These are phyloP conservation scores for Fusarium floridanum DNA, from an alignment of 2,329 filamentous ascomycete species.

Conservation along the genomic window DNA sequence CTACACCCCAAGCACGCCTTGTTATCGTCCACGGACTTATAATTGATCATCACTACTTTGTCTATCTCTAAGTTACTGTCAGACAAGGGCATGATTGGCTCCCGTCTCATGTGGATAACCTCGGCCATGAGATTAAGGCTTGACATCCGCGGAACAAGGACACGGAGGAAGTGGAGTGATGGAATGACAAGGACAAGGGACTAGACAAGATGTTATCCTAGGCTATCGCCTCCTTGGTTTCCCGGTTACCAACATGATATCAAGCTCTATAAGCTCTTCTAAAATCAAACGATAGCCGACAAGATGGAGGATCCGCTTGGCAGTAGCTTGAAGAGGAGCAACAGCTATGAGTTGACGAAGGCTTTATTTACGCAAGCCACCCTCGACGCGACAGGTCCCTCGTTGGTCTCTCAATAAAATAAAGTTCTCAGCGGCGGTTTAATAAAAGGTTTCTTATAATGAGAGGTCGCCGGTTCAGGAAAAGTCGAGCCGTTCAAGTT, in stretches of 20 bases:
- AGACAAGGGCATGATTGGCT: fast-evolving
- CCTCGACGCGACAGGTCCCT: neutral
- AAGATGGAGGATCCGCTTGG: neutral
- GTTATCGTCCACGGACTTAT: neutral
- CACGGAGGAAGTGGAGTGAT: neutral
- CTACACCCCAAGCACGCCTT: neutral
- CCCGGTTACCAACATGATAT: neutral
- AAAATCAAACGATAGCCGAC: neutral
- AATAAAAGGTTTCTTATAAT: neutral
- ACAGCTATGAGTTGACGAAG: neutral
- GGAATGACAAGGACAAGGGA: neutral
- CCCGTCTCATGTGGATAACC: neutral
- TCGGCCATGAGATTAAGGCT: neutral
- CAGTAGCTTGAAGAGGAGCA: neutral
- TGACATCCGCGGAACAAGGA: neutral
- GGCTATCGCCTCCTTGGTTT: neutral
- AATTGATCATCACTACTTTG: neutral
- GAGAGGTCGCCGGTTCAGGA: neutral
- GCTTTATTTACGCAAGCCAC: neutral
- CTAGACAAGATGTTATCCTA: too few species aligned
- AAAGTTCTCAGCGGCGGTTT: neutral
- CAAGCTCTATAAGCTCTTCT: neutral
- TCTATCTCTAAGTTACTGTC: neutral
- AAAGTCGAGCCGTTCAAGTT: too few species aligned
- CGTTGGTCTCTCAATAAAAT: neutral